Evolutionary conservation across 495 filamentous ascomycete species (phyloP).

Genomic region (Astrothelium subdiscretum): DNA sequence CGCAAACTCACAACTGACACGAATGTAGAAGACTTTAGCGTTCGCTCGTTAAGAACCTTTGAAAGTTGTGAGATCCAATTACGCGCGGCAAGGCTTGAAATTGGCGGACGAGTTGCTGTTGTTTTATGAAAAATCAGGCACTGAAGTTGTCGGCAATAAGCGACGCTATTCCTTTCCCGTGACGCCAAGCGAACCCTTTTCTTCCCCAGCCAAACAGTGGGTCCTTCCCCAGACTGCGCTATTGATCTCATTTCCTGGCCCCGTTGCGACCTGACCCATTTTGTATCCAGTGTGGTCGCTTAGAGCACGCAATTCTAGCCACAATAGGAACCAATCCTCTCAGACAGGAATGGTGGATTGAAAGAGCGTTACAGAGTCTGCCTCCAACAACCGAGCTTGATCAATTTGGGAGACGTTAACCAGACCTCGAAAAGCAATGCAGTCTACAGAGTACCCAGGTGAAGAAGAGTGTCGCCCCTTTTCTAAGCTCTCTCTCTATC

Average conservation of each 20-base stretch:
- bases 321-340: neutral
- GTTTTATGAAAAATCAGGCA: neutral
- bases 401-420: neutral
- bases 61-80: too few relatives aligned
- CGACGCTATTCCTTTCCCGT: neutral
- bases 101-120: too few relatives aligned
- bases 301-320: neutral
- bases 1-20: too few relatives aligned
- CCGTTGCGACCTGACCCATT: neutral
- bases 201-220: constrained; percentile 4
- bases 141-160: neutral
- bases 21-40: too few relatives aligned
- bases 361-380: neutral
- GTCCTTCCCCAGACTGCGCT: neutral
- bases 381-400: neutral
- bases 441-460: too few relatives aligned
- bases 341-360: neutral
- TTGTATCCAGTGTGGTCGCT: neutral
- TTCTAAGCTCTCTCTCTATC: neutral
- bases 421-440: neutral
- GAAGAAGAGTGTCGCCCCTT: too few relatives aligned
- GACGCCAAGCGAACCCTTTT: neutral
- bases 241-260: neutral
- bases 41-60: too few relatives aligned
- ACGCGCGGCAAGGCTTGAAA: too few relatives aligned